Evolutionary conservation across 1,284 basidiomycete species (phyloP).

Genomic region (Peniophora sp.): DNA sequence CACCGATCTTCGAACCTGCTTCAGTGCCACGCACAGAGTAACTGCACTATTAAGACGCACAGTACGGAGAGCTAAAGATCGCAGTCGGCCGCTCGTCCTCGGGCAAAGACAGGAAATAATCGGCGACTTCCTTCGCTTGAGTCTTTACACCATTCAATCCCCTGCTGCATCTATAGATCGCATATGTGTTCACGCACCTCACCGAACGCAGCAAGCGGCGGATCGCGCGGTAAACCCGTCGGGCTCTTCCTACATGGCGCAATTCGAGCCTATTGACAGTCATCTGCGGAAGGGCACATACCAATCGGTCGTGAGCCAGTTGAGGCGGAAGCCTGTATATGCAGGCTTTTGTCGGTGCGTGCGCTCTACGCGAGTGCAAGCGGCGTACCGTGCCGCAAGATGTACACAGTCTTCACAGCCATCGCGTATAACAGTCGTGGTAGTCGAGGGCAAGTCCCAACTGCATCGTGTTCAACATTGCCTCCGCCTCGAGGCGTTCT

Average conservation of each 20-base stretch:
- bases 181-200: conserved; percentile 33
- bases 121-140: conserved; percentile 71
- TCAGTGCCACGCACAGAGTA: not conserved
- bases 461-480: not conserved
- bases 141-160: conserved; percentile 28
- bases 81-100: conserved; percentile 63
- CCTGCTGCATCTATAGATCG: no score
- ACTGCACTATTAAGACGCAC: conserved; percentile 26
- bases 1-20: conserved; percentile 57
- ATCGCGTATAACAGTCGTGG: conserved; percentile 9
- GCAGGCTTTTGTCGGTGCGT: not conserved
- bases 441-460: not conserved
- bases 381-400: conserved; percentile 66
- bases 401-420: conserved; percentile 65
- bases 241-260: conserved; percentile 41
- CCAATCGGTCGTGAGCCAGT: conserved; percentile 66
- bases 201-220: conserved; percentile 72
- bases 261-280: not conserved
- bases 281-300: conserved; percentile 19
- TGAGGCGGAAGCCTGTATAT: conserved; percentile 58
- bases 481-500: no score
- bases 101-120: conserved; percentile 58
- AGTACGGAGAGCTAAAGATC: conserved; percentile 76
- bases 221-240: conserved; percentile 56
- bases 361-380: not conserved